Percentiles rank a stretch among this genome's conserved stretches.
Evolutionary conservation across 164 flowering plant species (phyloP).

Genomic region (Liriodendron chinense): DNA sequence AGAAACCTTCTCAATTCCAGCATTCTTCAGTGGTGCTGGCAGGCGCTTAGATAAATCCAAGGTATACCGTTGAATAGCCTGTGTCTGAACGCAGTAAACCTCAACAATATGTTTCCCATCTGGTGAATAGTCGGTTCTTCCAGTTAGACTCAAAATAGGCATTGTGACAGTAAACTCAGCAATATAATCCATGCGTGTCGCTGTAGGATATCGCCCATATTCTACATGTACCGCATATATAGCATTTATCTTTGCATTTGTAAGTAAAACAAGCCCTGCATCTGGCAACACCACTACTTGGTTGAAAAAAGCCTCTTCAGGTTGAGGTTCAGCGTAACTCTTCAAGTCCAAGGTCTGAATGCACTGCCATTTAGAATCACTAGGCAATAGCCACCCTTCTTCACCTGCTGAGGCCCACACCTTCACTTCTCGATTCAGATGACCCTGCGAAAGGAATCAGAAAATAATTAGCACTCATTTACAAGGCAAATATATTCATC

Average conservation of each 20-base stretch:
- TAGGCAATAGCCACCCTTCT: conserved; percentile 90
- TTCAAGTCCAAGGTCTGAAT: conserved; percentile 78
- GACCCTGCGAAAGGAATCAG: conserved; percentile 51
- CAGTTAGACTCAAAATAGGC: conserved; percentile 97
- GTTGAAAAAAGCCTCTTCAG: conserved; percentile 87
- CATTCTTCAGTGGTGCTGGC: conserved; percentile 63
- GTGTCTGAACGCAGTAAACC: conserved; percentile 96
- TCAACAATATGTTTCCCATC: conserved; percentile 64
- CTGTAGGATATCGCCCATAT: conserved; percentile 70
- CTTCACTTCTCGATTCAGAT: conserved; percentile 75
- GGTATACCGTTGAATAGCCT: conserved; percentile 97
- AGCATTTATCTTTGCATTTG: conserved; percentile 91
- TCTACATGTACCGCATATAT: conserved; percentile 91
- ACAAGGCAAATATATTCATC: neutral
- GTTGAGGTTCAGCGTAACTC: conserved; percentile 59
- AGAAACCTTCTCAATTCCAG: conserved; percentile 57
- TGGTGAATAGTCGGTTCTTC: conserved; percentile 63
- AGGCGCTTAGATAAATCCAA: conserved; percentile 74
- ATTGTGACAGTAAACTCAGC: conserved; percentile 93
- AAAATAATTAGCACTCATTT: neutral
- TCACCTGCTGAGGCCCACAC: conserved; percentile 83
- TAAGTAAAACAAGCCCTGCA: conserved; percentile 68
- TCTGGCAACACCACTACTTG: conserved; percentile 82
- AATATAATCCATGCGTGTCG: conserved; percentile 85
- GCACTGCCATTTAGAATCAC: conserved; percentile 88